These are phyloP conservation scores for Phanerodontia chrysosporium DNA, from an alignment of 768 basidiomycete genomes.

Conservation along the genomic window DNA sequence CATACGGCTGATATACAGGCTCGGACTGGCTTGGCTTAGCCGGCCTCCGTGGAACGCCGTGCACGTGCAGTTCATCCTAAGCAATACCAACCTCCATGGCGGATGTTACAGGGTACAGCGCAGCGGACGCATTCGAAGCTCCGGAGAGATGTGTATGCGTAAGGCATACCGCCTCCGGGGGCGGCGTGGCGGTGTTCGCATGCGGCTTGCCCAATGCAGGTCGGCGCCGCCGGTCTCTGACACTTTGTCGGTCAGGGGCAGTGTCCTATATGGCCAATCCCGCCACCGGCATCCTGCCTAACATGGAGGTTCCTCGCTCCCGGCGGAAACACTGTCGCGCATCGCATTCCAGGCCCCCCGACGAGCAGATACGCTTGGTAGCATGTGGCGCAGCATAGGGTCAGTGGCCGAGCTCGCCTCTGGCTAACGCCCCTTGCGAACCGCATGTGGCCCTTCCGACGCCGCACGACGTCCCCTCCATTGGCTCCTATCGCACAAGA, in stretches of 20 bases:
- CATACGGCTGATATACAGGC: no score
- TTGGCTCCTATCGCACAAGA: background rate
- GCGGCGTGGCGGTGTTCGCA: background rate
- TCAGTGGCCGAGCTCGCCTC: background rate
- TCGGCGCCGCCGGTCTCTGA: background rate
- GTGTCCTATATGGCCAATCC: background rate
- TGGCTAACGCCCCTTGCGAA: background rate
- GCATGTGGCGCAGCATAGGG: background rate
- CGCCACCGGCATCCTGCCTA: background rate
- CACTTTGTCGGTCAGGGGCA: background rate
- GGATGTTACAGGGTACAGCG: no score
- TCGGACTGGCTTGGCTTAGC: no score
- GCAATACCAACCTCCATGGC: no score
- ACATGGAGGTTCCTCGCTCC: background rate
- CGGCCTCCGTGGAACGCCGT: no score
- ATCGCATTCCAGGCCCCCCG: background rate
- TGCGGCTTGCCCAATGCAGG: background rate
- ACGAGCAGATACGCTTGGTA: background rate
- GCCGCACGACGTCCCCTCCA: background rate
- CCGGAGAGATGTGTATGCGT: background rate
- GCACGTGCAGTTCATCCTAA: no score
- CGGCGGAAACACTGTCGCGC: background rate
- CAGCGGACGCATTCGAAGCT: no score
- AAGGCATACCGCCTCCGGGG: background rate
- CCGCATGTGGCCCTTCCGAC: background rate